Base-by-base conservation (phyloP, 208 protist species). In the Trypanosoma mega region DNA sequence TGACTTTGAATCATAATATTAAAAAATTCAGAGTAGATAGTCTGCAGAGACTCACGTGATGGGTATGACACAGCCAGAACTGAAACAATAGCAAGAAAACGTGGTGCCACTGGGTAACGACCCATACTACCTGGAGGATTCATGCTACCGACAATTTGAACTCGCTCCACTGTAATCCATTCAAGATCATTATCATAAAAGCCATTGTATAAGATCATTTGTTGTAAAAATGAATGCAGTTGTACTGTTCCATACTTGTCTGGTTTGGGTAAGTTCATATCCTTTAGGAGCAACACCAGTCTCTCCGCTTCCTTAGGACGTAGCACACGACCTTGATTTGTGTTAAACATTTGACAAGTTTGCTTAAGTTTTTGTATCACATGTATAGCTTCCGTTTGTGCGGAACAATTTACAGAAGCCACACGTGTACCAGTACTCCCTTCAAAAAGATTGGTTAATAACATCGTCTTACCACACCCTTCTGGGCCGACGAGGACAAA, bases 201-300 rank as follows among this genome's bases (percentile, higher is more conserved):
- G 11, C 96, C 94, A 57, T 86, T 82, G 82, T 99, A 98, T 20
- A 98, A 67, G 62, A 99, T 87, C 36, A 99, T 61, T 85, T 99
- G 98, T 80, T 99, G 97, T 33, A 99, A 78, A 34, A 99, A 92
- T 1, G 96, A 94, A 64, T 99, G 94, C 20, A 99, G 71, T 78
- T 98, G 92, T 36, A 98, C 92, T 11, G 97, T 99, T 56, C 91
- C 97, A 82, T 99, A 99, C 71, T 94, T 93, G 82, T 99, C 98
- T 7, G 97, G 97, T 76, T 93, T 97, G 7, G 97, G 97, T 43
- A 99, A 76, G 74, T 99, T 99, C 36, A 99, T 76, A 69, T 99
- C 97, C 82, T 98, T 98, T 24, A 99, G 73, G 53, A 98, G 90
- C 12, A 99, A 67, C 12, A 99, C 85, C 18, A 99, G 82, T 6